phyloP scores from a whole-genome alignment of 345 rosid genomes.

The Linum trigynum region DNA sequence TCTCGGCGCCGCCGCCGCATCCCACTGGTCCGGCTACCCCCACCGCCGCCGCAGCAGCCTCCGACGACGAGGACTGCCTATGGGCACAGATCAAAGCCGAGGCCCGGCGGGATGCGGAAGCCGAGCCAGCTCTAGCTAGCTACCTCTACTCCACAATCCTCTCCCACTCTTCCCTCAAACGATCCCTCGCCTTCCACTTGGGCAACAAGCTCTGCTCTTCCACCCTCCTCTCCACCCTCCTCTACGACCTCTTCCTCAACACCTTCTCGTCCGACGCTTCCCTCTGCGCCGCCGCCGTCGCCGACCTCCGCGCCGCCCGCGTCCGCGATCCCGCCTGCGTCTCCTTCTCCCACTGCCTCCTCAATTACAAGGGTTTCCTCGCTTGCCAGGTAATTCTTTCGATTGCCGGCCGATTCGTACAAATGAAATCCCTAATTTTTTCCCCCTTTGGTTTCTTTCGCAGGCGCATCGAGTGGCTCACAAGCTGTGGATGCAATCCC shows the following conservation, averaged over 20 bases:
- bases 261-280: constrained; percentile 67
- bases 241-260: constrained; percentile 84
- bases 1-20: constrained; percentile 20
- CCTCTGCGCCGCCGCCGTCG: constrained; percentile 74
- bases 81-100: constrained; percentile 91
- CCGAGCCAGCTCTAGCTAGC: constrained; percentile 93
- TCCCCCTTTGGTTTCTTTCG: not conserved
- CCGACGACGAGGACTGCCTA: constrained; percentile 55
- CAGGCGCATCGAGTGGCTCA: constrained; percentile 92
- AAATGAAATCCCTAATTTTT: not conserved
- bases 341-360: constrained; percentile 93
- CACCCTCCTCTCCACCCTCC: constrained; percentile 83
- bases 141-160: constrained; percentile 91
- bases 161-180: constrained; percentile 77
- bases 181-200: constrained; percentile 79
- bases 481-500: constrained; percentile 65
- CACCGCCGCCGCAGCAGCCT: constrained; percentile 15
- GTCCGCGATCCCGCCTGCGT: constrained; percentile 90
- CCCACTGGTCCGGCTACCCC: constrained; percentile 12
- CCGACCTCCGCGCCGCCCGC: constrained; percentile 85
- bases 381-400: constrained; percentile 61
- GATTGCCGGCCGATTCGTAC: too few species aligned
- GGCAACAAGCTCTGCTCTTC: constrained; percentile 98
- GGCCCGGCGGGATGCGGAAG: constrained; percentile 84
- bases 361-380: constrained; percentile 90